These are phyloP conservation scores for Fusarium floridanum DNA, from an alignment of 2,329 filamentous ascomycete genomes.

Conservation along the genomic window DNA sequence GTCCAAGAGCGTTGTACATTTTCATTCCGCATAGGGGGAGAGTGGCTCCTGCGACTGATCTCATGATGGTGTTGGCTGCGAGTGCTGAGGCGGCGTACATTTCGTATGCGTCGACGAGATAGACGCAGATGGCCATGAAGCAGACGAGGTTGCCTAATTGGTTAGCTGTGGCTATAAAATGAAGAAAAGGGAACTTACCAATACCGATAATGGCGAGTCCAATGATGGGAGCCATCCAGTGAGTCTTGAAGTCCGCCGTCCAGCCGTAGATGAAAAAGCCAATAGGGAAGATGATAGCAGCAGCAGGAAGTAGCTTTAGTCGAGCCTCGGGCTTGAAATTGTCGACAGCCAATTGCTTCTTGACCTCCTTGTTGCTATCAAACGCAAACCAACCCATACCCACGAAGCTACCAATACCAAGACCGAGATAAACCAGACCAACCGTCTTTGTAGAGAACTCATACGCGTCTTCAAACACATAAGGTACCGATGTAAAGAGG, in stretches of 20 bases:
- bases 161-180: not conserved
- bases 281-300: conserved; percentile 14
- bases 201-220: conserved; percentile 24
- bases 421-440: conserved; percentile 39
- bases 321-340: conserved; percentile 21
- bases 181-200: not conserved
- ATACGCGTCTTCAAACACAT: conserved; percentile 61
- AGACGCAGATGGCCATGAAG: conserved; percentile 29
- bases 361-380: conserved; percentile 19
- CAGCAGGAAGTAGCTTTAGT: conserved; percentile 21
- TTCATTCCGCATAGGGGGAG: conserved; percentile 24
- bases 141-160: conserved; percentile 13
- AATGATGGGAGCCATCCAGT: conserved; percentile 31
- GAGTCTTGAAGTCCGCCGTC: conserved; percentile 29
- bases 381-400: conserved; percentile 25
- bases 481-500: conserved; percentile 67
- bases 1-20: conserved; percentile 52
- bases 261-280: conserved; percentile 35
- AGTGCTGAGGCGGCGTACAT: conserved; percentile 28
- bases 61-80: conserved; percentile 29
- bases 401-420: conserved; percentile 30
- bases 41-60: conserved; percentile 12
- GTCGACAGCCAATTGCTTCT: not conserved
- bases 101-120: conserved; percentile 32
- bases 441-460: conserved; percentile 49